Base-by-base conservation (phyloP, 2,329 filamentous ascomycete genomes). In the Colletotrichum camelliae region DNA sequence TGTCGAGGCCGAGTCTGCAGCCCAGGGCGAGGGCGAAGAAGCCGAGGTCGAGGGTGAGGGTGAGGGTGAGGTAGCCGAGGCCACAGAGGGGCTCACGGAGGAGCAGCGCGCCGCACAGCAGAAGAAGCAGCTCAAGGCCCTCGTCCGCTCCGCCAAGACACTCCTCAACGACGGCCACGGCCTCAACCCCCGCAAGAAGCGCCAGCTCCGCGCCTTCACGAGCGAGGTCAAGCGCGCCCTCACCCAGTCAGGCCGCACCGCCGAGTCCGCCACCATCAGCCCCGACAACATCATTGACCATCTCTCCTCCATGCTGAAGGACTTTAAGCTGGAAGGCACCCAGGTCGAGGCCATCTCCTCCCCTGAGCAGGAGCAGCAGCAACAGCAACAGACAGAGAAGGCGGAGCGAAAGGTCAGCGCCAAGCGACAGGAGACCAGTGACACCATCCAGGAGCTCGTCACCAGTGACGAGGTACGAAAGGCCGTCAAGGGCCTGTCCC, bases 131-230 rank as follows among this genome's bases (percentile, higher is more conserved):
- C 86, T 94, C 72, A 89, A 89, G 79, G 82, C 83, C 8, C 86
- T 94, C 31, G 85, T 91, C 67, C 80, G 84, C 15, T 88, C 91
- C 78, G 91, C 93, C 70, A 92, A 93, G 82, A 82, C 81, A n/a
- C 88, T 94, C 69, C 86, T 94, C 76, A 86, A 88, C 12, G 88
- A 90, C 75, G 86, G 88, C 76, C 80, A 80, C 55, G 81, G 88
- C 31, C 86, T 96, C 39, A 89, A 90, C 37, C 94, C 91, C 70
- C 94, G 93, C 82, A 92, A 93, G 82, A 97, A 96, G 88, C 92
- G 93, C 81, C 90, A 93, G 70, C 88, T 97, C 70, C 94, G 95
- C 67, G 86, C 89, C n/a, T 94, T 97, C 86, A 88, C 93, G 76
- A 90, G 90, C 79, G 88, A 90, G 31, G 89, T 94, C 61, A 91